Conservation (phyloP, 2,329 filamentous ascomycete genomes). For the Monosporascus sp. region DNA sequence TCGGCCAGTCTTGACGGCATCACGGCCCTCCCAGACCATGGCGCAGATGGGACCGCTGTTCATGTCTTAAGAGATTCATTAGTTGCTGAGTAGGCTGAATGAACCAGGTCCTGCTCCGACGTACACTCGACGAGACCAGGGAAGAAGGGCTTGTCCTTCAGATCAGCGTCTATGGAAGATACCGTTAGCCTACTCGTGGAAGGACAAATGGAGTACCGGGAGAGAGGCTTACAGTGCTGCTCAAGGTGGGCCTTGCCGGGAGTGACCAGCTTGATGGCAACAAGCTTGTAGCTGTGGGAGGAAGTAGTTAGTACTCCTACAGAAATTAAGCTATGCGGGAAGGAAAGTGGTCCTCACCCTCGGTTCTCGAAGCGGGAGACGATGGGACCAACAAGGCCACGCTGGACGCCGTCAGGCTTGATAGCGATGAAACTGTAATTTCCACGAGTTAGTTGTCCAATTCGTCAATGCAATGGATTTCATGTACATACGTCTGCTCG, state of each 20-base stretch:
- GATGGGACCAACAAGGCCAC: constrained; percentile 96
- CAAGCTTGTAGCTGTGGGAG: constrained; percentile 82
- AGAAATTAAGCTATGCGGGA: constrained; percentile 5
- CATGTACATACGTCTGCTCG: constrained; percentile 26
- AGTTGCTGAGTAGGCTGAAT: background rate
- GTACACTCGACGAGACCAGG: constrained; percentile 83
- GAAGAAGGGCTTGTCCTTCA: constrained; percentile 96
- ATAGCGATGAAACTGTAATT: constrained; percentile 91
- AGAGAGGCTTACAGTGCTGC: constrained; percentile 70
- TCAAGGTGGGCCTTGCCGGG: constrained; percentile 94
- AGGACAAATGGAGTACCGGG: background rate
- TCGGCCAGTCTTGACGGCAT: constrained; percentile 98
- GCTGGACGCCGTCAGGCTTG: constrained; percentile 99
- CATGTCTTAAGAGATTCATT: constrained; percentile 70
- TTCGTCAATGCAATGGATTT: background rate
- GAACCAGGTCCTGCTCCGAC: constrained; percentile 27
- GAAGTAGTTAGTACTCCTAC: constrained; percentile 9
- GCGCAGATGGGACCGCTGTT: constrained; percentile 91
- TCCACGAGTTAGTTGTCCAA: constrained; percentile 1
- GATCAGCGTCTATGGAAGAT: constrained; percentile 63
- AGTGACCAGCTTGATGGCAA: constrained; percentile 89
- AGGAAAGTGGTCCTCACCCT: constrained; percentile 53
- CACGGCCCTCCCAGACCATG: constrained; percentile 99
- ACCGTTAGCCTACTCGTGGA: constrained; percentile 22
- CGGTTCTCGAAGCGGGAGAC: constrained; percentile 97